Evolutionary conservation across 2,329 filamentous ascomycete species (phyloP), one percentile per base, ranked within the genome.

Genomic region (Fusarium verrucosum): DNA sequence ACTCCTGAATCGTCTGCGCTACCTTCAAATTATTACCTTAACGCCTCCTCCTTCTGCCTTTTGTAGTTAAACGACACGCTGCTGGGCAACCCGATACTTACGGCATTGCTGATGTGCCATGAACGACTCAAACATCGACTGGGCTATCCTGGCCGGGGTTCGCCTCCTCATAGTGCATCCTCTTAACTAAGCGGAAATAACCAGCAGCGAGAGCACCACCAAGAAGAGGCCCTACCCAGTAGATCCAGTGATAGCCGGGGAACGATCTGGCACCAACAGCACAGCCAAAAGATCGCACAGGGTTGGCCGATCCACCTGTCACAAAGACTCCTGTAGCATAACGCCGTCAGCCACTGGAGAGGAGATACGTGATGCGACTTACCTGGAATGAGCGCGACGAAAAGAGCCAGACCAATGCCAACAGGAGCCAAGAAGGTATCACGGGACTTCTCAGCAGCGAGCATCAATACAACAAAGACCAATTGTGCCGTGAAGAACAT

Each of bases 401-500:
- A 91, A 25, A 92, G 80, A 0, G 88, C 78, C 5, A 91, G 73
- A 0, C 90, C 90, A 61, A 92, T 90, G 4, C 87, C 88, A 1
- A 92, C 76, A 0, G 89, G 89, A 0, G 89, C 89, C 2, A 91
- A 76, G 68, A 83, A 90, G 0, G 89, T 92, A 4, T 86, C 85
- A 37, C 86, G 85, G 70, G 91, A 88, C 74, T 92, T 91, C 70
- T 91, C 87, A 4, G 85, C 83, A 0, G 87, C 88, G 45, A 91
- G 78, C 85, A 91, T 88, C 71, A 87, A 82, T 36, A 89, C 83
- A 6, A 86, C 82, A 44, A 89, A 81, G 7, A 88, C 81, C 10
- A 89, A 76, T 63, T 87, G 80, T 0, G 84, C 79, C 0, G 87
- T 89, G 28, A 88, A 78, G 62, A 89, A 86, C 76, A 87, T 82